Base-by-base conservation (phyloP, 441 rosid genomes). In the Arabidopsis lyrata region DNA sequence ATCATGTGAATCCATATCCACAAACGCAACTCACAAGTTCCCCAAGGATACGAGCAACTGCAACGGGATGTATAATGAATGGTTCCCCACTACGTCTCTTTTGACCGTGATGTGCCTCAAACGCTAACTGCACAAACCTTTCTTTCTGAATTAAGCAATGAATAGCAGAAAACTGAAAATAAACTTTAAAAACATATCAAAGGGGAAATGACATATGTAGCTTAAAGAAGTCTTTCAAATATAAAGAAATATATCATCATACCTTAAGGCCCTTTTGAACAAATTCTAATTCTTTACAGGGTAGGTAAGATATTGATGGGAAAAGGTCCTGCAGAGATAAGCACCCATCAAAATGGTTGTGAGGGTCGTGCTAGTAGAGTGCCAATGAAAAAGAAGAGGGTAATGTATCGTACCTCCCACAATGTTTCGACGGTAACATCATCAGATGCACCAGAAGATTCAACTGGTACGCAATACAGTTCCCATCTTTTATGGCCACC, bases 1-100 rank as follows among this genome's bases (percentile, higher is more conserved):
- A 34, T 53, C 55, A 55, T 48, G 66, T 24, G 13, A 67, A 45
- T 73, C 66, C n/a, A 38, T 54, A 67, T 67, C 36, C 66, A 76
- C 54, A 79, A 22, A 34, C 39, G 54, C 66, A 68, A 85, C 97
- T 87, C 84, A 95, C 99, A 82, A 91, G 98, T 83, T 95, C 95
- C 74, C 98, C 99, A 52, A 92, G 87, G 77, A 92, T 92, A 56
- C 86, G 86, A 75, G 98, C 98, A 80, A 92, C 98, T 81, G 88
- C 98, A 72, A 92, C 98, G 3, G 98, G 98, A 84, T 93, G 98
- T 83, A 86, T 85, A 76, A 93, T 93, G 74, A 90, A 90, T 8
- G 97, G 95, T 66, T 92, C 98, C 68, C 98, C 98, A 81, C 98
- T 92, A 75, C 96, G 92, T 67, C 96, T 84, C 82, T 77, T 92